Percentiles rank a stretch among this genome's conserved stretches.
Conservation (phyloP, 257 asterid species). For the Solanum bulbocastanum region DNA sequence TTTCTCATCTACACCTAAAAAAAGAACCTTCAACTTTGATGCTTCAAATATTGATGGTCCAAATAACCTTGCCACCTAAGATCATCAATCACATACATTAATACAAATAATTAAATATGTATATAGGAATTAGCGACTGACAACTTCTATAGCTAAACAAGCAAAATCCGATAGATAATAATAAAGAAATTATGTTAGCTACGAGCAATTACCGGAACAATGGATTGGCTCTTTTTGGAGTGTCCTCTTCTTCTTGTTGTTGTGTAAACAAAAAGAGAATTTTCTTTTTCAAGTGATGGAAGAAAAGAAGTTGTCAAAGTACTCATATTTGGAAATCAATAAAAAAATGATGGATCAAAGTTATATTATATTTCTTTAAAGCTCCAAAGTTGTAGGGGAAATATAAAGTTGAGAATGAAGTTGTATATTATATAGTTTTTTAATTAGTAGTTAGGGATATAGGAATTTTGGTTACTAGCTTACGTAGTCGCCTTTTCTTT, state of each 20-base stretch:
- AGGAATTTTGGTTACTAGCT: not conserved
- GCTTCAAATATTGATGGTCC: slow-evolving; percentile 85
- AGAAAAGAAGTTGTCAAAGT: slow-evolving; percentile 30
- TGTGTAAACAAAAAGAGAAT: slow-evolving; percentile 17
- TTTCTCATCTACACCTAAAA: slow-evolving; percentile 48
- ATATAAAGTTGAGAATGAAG: not conserved
- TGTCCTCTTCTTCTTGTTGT: slow-evolving; percentile 31
- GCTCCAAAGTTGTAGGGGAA: not conserved
- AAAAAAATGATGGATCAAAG: not conserved
- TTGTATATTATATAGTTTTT: not conserved
- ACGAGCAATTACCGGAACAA: slow-evolving; percentile 37
- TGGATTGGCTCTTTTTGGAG: slow-evolving; percentile 16
- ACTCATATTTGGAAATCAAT: slow-evolving; percentile 29
- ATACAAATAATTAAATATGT: not conserved
- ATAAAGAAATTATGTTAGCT: not conserved
- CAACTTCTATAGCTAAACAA: not conserved
- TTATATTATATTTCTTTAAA: not conserved
- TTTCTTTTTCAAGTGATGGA: slow-evolving; percentile 29
- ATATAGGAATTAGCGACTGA: too few species aligned
- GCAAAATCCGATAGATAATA: not conserved
- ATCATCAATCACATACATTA: not conserved
- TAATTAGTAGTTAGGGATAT: too few species aligned
- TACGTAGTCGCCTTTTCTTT: not conserved
- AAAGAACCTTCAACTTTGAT: slow-evolving; percentile 57
- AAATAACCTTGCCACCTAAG: slow-evolving; percentile 77